Evolutionary conservation across 495 filamentous ascomycete genomes (phyloP), one percentile per base, ranked within the genome.

Genomic region (Penicilliopsis zonata): DNA sequence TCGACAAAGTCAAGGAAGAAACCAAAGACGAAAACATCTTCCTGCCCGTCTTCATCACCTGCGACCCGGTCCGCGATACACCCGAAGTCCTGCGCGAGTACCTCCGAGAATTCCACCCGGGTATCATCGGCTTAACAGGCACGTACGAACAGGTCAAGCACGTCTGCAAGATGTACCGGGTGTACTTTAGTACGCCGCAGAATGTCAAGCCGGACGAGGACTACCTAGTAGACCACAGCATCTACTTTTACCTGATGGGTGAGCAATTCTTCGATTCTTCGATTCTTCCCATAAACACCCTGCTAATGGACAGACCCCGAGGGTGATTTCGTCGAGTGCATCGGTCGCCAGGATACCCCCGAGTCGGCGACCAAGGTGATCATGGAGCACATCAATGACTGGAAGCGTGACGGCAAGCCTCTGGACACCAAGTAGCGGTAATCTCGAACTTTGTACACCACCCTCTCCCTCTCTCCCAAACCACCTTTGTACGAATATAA

Each of bases 171-270:
- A 78, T 76, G 32, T 96, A 98, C 54, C 71, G 90, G 14, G 90
- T 98, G 21, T 98, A 98, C 62, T 98, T 98, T 51, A 87, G 80
- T 44, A 98, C 90, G 25, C 90, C 90, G 41, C 61, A 65, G 40
- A 66, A 86, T 37, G 82, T 94, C 29, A 76, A 88, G 65, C 76
- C 84, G 2, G 90, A 86, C 6, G 82, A 94, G 64, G 90, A 98
- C 55, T 98, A 98, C 59, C 56, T 98, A 40, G 90, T 98, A 23
- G 90, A 96, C 59, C 90, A 98, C 61, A 94, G 85, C 49, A 96
- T 98, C 41, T 98, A 98, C 66, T 98, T 98, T 50, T 98, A 98
- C 54, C 59, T 98, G 38, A 98, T 98, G 90, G 78, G 76, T 80
- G 58, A 55, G 72, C 22, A 23, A 25, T 31, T 22, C n/a, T n/a